Evolutionary conservation across 2,329 filamentous ascomycete species (phyloP).

Genomic region (Pseudophaeomoniella oleicola): DNA sequence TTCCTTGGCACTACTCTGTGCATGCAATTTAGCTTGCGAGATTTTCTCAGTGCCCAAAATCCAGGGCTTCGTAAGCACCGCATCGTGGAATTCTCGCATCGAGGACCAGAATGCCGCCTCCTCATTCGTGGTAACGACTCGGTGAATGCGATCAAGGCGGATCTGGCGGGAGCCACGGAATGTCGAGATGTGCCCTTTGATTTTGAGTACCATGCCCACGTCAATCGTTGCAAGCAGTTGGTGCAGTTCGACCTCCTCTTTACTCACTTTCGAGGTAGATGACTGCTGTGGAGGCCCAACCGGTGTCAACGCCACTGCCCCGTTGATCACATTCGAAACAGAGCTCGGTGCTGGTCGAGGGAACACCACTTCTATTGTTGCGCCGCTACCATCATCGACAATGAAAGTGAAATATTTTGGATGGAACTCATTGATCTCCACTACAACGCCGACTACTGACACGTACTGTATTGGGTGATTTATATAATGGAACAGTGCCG

Average conservation of each 20-base stretch:
- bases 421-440: slow-evolving; percentile 33
- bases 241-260: slow-evolving; percentile 3
- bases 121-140: slow-evolving; percentile 36
- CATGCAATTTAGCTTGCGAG: not conserved
- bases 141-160: slow-evolving; percentile 35
- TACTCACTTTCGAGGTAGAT: not conserved
- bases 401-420: slow-evolving; percentile 28
- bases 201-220: slow-evolving; percentile 38
- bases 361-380: slow-evolving; percentile 40
- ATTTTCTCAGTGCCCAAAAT: not conserved
- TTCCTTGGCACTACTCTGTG: not conserved
- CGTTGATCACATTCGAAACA: not conserved
- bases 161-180: slow-evolving; percentile 39
- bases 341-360: slow-evolving; percentile 19
- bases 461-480: slow-evolving; percentile 70
- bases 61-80: slow-evolving; percentile 40
- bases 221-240: slow-evolving; percentile 24
- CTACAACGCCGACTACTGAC: slow-evolving; percentile 54
- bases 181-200: slow-evolving; percentile 40
- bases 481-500: slow-evolving; percentile 47
- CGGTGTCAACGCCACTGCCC: not conserved
- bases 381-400: slow-evolving; percentile 47
- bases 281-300: not conserved
- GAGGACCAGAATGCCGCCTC: slow-evolving; percentile 40
- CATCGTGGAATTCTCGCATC: slow-evolving; percentile 31